Conservation (phyloP, 169 alveolate species). For the Plasmodium inui region DNA sequence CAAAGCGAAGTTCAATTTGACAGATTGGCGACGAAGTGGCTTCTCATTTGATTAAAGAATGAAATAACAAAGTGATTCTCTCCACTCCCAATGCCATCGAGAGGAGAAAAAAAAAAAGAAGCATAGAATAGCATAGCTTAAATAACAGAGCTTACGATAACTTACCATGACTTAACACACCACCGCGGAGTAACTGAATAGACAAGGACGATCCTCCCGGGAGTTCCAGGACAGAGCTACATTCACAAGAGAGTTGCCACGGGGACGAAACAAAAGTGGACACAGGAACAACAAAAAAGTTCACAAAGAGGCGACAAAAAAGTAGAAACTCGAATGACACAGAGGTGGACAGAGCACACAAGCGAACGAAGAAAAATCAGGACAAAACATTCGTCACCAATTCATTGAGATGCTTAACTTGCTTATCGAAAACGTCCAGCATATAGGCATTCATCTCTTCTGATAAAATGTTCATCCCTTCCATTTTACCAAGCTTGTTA, state of each 20-base stretch:
- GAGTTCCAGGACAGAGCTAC: no score
- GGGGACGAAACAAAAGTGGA: no score
- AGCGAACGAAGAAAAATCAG: background rate
- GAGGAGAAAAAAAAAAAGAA: background rate
- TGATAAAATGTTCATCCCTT: conserved; percentile 15
- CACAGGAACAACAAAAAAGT: no score
- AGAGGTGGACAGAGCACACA: no score
- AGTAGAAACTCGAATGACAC: no score
- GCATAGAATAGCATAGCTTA: no score
- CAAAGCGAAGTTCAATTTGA: background rate
- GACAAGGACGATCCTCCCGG: no score
- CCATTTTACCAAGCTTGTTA: background rate
- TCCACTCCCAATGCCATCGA: background rate
- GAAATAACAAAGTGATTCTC: background rate
- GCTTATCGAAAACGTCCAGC: conserved; percentile 28
- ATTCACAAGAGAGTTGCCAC: no score
- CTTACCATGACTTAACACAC: no score
- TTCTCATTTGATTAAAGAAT: background rate
- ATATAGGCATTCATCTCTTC: conserved; percentile 21
- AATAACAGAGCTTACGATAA: no score
- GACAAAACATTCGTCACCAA: conserved; percentile 28
- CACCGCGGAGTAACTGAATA: no score
- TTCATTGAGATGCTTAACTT: conserved; percentile 20
- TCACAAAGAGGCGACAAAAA: no score
- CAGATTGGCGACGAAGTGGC: background rate